Evolutionary conservation across 768 basidiomycete species (phyloP), one percentile per base, ranked within the genome.

Genomic region (Leucocoprinus sp.): DNA sequence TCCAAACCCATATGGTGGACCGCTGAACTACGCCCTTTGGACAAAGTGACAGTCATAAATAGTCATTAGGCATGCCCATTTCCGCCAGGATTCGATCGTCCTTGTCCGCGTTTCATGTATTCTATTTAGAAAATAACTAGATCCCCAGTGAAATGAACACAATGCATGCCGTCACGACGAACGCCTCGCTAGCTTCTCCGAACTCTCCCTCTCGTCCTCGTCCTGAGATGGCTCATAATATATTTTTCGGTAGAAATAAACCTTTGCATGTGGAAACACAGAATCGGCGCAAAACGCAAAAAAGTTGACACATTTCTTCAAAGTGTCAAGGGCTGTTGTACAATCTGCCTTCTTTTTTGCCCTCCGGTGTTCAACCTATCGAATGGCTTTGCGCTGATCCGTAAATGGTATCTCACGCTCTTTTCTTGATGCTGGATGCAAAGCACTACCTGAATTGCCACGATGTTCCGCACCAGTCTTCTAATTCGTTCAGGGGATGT

Each of bases 81-180:
- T n/a, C n/a, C n/a, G n/a, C n/a, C n/a, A n/a, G n/a, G n/a, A n/a
- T n/a, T n/a, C n/a, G n/a, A n/a, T n/a, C n/a, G n/a, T n/a, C n/a
- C n/a, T n/a, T n/a, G n/a, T n/a, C n/a, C n/a, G n/a, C n/a, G n/a
- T n/a, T n/a, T n/a, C n/a, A n/a, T n/a, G n/a, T n/a, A n/a, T n/a
- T n/a, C n/a, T n/a, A n/a, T n/a, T n/a, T n/a, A n/a, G n/a, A n/a
- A n/a, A n/a, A n/a, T n/a, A n/a, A n/a, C 82, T 44, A 83, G 58
- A 56, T 98, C 93, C 61, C 97, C 96, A 45, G 90, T 93, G 54
- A 99, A 79, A 65, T 99, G 98, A 54, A 98, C 78, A 53, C 92
- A 95, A 1, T 82, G 78, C 46, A 70, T 70, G 8, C 73, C 75
- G 55, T 88, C 70, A 98, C 97, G 57, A 95, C 96, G 51, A 96